Evolutionary conservation across 768 basidiomycete genomes (phyloP).

Genomic region (Tulasnella sp.): DNA sequence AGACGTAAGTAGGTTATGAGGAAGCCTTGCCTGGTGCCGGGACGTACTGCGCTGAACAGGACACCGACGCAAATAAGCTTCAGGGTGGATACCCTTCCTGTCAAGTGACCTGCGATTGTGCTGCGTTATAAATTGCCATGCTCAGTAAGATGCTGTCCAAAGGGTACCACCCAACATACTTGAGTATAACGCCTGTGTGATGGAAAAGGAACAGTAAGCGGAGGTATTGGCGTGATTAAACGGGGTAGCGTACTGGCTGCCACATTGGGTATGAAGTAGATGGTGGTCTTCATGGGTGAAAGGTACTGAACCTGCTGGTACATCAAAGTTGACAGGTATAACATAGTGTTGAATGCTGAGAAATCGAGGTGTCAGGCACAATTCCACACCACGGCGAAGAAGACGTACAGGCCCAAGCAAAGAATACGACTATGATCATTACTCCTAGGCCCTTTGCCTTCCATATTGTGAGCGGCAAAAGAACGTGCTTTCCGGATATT

Average conservation of each 20-base stretch:
- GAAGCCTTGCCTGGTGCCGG: neutral
- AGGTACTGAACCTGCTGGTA: constrained; percentile 12
- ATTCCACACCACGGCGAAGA: neutral
- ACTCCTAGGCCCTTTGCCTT: constrained; percentile 10
- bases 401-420: constrained; percentile 3
- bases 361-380: neutral
- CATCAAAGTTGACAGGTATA: constrained; percentile 10
- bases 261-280: constrained; percentile 5
- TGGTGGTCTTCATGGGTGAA: constrained; percentile 4
- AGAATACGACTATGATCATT: constrained; percentile 7
- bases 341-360: constrained; percentile 8
- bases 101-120: constrained; percentile 1
- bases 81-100: neutral
- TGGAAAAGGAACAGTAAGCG: neutral
- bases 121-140: neutral
- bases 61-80: constrained; percentile 2
- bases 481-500: neutral
- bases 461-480: constrained; percentile 9
- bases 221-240: neutral
- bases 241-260: neutral
- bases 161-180: neutral
- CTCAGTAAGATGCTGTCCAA: neutral
- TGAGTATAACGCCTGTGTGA: neutral
- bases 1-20: neutral
- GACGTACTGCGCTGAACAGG: neutral